phyloP scores from a whole-genome alignment of 108 stramenopile genomes.

The Conticribra guillardii region DNA sequence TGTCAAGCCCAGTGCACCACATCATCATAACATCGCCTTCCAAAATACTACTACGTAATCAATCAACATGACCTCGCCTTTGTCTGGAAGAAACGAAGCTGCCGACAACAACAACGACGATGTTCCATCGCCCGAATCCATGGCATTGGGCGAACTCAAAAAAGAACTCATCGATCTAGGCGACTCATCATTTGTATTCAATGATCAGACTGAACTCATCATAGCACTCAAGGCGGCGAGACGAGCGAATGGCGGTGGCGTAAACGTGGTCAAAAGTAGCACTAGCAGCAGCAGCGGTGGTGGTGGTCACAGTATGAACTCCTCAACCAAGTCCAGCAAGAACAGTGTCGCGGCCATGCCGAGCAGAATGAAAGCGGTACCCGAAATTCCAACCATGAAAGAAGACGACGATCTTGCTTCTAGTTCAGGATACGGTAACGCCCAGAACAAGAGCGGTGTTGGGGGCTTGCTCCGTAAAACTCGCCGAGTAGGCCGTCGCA shows the following conservation, averaged over 20 bases:
- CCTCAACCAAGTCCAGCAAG: too few species aligned
- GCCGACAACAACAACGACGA: not conserved
- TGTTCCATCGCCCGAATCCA: not conserved
- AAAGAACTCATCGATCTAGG: slow-evolving; percentile 23
- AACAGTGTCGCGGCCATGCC: not conserved
- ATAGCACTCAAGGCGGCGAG: slow-evolving; percentile 12
- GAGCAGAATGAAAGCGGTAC: not conserved
- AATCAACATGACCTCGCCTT: too few species aligned
- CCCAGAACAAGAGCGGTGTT: too few species aligned
- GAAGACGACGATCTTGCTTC: not conserved
- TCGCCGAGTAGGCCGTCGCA: not conserved
- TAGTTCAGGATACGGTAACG: too few species aligned
- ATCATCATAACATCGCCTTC: too few species aligned
- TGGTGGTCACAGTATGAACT: not conserved
- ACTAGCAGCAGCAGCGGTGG: not conserved
- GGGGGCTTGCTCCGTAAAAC: too few species aligned
- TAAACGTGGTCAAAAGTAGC: not conserved
- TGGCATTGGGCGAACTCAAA: slow-evolving; percentile 25
- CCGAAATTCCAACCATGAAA: not conserved
- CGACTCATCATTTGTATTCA: slow-evolving; percentile 34
- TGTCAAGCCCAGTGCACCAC: too few species aligned
- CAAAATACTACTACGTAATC: too few species aligned
- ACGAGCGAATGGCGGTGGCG: not conserved
- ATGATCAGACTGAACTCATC: slow-evolving; percentile 29
- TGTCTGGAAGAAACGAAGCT: too few species aligned